phyloP scores from a whole-genome alignment of 1,139 yeast species.

The Pichia sp. region DNA sequence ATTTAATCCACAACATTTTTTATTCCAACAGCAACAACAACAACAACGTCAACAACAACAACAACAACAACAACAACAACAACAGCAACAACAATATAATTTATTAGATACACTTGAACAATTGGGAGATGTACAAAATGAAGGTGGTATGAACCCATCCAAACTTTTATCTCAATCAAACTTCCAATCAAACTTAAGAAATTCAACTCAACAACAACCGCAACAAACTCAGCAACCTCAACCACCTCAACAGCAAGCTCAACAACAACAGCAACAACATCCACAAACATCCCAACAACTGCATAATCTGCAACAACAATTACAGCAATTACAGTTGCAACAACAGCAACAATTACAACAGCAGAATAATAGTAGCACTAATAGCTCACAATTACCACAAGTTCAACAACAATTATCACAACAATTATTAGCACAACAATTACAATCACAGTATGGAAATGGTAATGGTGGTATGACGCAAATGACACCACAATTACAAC shows the following conservation, averaged over 20 bases:
- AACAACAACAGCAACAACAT: slow-evolving; percentile 21
- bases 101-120: slow-evolving; percentile 5
- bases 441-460: slow-evolving; percentile 9
- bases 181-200: slow-evolving; percentile 32
- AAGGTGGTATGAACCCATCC: slow-evolving; percentile 29
- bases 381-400: slow-evolving; percentile 10
- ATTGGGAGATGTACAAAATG: slow-evolving; percentile 5
- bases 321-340: slow-evolving; percentile 13
- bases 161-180: slow-evolving; percentile 34
- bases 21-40: slow-evolving; percentile 10
- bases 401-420: slow-evolving; percentile 14
- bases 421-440: slow-evolving; percentile 10
- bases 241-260: slow-evolving; percentile 28
- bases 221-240: slow-evolving; percentile 16
- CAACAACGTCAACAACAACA: slow-evolving; percentile 10
- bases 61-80: neutral
- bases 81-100: neutral
- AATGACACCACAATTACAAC: slow-evolving; percentile 11
- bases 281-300: slow-evolving; percentile 13
- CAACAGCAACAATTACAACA: slow-evolving; percentile 19
- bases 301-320: no score
- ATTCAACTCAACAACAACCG: slow-evolving; percentile 18
- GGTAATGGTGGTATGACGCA: slow-evolving; percentile 1
- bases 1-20: slow-evolving; percentile 14
- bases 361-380: neutral